A percentile compares a stretch with the other conserved stretches of the same genome.
phyloP scores from a whole-genome alignment of 352 stramenopile genomes.

The Phytopythium montanum region DNA sequence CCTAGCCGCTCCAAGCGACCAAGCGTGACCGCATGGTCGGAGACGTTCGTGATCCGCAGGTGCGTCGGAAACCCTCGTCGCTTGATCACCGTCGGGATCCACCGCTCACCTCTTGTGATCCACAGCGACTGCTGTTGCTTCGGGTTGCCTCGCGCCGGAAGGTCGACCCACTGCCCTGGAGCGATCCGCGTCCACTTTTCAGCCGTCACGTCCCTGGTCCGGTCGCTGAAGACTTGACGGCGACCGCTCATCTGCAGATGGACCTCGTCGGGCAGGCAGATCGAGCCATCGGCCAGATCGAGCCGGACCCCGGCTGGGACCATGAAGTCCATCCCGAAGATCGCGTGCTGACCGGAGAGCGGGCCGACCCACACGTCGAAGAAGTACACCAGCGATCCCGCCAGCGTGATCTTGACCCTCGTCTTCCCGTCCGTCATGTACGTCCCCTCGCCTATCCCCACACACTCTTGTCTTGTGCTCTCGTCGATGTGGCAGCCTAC shows the following conservation, averaged over 20 bases:
- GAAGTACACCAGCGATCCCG: background rate
- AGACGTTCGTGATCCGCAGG: background rate
- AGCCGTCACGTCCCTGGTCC: background rate
- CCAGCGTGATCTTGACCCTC: slow-evolving; percentile 14
- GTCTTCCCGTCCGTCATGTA: background rate
- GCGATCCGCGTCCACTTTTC: background rate
- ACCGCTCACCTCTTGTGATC: too few relatives aligned
- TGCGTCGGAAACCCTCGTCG: too few relatives aligned
- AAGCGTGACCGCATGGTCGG: background rate
- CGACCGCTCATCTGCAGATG: too few relatives aligned
- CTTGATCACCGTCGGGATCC: too few relatives aligned
- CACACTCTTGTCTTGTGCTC: too few relatives aligned
- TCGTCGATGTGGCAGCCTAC: too few relatives aligned
- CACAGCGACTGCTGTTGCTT: too few relatives aligned
- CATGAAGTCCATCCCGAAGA: slow-evolving; percentile 16
- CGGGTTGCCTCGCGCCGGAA: too few relatives aligned
- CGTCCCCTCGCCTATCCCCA: too few relatives aligned
- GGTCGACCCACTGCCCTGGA: too few relatives aligned
- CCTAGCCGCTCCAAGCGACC: background rate
- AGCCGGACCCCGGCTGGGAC: slow-evolving; percentile 5
- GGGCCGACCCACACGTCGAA: background rate
- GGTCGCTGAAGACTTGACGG: too few relatives aligned
- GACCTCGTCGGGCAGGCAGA: slow-evolving; percentile 10
- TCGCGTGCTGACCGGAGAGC: slow-evolving; percentile 2
- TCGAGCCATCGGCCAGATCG: background rate